Evolutionary conservation across 441 rosid species (phyloP).

Genomic region (Omphalea diandra): DNA sequence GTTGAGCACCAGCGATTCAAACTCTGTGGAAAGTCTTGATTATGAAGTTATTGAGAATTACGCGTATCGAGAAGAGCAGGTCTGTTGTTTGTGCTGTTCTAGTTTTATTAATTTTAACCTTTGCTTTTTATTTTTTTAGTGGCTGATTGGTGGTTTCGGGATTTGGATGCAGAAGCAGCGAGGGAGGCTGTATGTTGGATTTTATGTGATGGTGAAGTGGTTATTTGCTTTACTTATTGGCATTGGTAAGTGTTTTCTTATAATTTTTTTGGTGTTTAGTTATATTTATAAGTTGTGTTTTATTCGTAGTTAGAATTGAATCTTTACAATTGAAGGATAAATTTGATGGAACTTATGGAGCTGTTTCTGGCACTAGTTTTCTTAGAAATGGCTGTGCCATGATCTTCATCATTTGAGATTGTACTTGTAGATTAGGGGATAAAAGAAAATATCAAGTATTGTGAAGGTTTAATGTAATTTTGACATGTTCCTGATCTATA

Average conservation of each 20-base stretch:
- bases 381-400: not conserved
- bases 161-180: constrained; percentile 62
- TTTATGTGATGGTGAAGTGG: constrained; percentile 85
- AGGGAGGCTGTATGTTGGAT: constrained; percentile 77
- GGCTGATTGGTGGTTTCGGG: constrained; percentile 1
- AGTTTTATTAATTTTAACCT: no score
- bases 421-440: not conserved
- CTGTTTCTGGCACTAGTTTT: not conserved
- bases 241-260: constrained; percentile 64
- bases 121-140: not conserved
- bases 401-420: not conserved
- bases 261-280: no score
- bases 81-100: constrained; percentile 16
- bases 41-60: constrained; percentile 92
- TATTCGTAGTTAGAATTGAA: not conserved
- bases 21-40: constrained; percentile 76
- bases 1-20: constrained; percentile 40
- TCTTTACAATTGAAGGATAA: no score
- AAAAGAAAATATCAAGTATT: not conserved
- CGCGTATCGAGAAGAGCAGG: constrained; percentile 94
- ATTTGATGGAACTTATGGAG: not conserved
- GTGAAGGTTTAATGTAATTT: not conserved
- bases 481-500: not conserved
- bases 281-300: not conserved
- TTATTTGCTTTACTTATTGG: constrained; percentile 95